Percentiles rank a stretch among this genome's conserved stretches.
Evolutionary conservation across 495 filamentous ascomycete species (phyloP).

Genomic region (Margaritispora aquatica): DNA sequence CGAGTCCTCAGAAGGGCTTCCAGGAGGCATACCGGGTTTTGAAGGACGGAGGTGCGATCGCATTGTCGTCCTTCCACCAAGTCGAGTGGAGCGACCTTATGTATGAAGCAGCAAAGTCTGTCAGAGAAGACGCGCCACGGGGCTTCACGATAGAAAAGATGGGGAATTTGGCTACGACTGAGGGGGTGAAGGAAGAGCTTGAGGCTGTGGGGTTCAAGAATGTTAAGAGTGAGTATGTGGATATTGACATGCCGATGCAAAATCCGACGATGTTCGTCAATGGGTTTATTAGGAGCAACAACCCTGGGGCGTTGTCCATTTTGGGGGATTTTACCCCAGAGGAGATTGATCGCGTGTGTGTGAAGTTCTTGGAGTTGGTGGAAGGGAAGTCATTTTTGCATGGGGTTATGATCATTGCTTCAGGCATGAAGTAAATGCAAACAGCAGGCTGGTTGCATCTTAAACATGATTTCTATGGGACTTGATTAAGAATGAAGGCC

Average conservation of each 20-base stretch:
- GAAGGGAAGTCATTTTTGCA: background rate
- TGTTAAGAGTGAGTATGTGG: background rate
- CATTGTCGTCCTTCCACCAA: background rate
- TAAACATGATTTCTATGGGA: no score
- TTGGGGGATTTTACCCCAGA: background rate
- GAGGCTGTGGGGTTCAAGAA: conserved; percentile 2
- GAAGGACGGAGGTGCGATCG: background rate
- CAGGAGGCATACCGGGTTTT: conserved; percentile 2
- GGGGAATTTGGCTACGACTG: background rate
- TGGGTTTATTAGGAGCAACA: background rate
- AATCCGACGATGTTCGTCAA: background rate
- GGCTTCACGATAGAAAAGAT: background rate
- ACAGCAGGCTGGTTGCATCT: no score
- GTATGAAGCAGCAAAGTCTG: background rate
- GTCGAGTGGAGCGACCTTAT: conserved; percentile 5
- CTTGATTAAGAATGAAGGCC: no score
- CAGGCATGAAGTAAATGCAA: conserved; percentile 7
- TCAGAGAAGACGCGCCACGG: background rate
- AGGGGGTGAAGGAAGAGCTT: background rate
- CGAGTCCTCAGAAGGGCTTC: background rate
- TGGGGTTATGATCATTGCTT: conserved; percentile 2
- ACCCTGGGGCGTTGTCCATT: background rate
- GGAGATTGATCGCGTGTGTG: background rate
- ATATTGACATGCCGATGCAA: background rate
- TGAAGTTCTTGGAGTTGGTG: background rate